A percentile compares a stretch with the other conserved stretches of the same genome.
Conservation (phyloP, 495 filamentous ascomycete species). For the Penicillium odoratum region DNA sequence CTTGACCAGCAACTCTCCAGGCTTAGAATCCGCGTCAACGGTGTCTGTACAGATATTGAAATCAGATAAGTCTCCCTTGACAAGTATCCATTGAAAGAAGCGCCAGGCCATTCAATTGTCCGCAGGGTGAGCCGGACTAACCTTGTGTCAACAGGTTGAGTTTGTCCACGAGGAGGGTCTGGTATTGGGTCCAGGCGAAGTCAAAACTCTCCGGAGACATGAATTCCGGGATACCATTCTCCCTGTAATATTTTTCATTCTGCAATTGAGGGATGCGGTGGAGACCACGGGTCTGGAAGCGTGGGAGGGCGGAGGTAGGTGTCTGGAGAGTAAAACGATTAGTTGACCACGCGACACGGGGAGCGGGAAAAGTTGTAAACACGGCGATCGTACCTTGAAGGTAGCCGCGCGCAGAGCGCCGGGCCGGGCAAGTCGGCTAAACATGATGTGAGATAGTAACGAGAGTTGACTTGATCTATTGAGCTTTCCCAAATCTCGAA, state of each 20-base stretch:
- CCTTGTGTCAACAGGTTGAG: slow-evolving; percentile 74
- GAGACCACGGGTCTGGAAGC: slow-evolving; percentile 42
- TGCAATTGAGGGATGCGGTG: slow-evolving; percentile 63
- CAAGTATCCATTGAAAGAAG: not conserved
- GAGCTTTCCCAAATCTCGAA: slow-evolving; percentile 25
- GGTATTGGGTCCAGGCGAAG: slow-evolving; percentile 82
- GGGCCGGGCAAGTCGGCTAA: slow-evolving; percentile 52
- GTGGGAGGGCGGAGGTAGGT: slow-evolving; percentile 43
- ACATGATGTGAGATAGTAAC: slow-evolving; percentile 42
- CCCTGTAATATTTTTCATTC: slow-evolving; percentile 49
- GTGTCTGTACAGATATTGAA: slow-evolving; percentile 39
- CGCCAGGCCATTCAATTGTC: slow-evolving; percentile 5
- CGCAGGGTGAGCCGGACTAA: slow-evolving; percentile 41
- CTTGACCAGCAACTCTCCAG: slow-evolving; percentile 68
- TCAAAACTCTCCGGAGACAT: slow-evolving; percentile 65
- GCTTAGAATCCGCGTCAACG: slow-evolving; percentile 53
- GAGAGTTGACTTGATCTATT: not conserved
- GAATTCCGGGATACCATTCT: slow-evolving; percentile 66
- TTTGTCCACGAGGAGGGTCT: slow-evolving; percentile 66
- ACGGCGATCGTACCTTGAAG: slow-evolving; percentile 31
- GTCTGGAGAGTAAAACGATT: slow-evolving; percentile 32
- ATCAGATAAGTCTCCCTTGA: not conserved
- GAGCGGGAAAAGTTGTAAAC: not conserved
- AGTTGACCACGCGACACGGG: slow-evolving; percentile 14
- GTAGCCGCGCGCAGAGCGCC: slow-evolving; percentile 47